Evolutionary conservation across 345 rosid species (phyloP), one percentile per base, ranked within the genome.

Genomic region (Heritiera fomes): DNA sequence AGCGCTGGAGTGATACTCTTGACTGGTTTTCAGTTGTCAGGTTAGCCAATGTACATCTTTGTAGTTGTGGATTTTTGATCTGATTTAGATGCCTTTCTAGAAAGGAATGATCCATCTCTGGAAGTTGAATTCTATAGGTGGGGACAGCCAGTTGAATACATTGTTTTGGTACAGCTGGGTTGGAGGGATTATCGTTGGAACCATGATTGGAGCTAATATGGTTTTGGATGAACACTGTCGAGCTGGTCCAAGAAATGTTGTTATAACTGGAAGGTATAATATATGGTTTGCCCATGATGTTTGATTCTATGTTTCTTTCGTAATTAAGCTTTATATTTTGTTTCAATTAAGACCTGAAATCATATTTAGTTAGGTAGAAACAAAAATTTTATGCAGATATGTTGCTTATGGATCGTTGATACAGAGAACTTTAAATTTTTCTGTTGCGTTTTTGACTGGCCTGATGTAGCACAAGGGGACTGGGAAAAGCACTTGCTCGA

Each of bases 121-220:
- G 40, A 41, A 72, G 72, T 75, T 88, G 67, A 71, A 70, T 80
- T 79, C 30, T 77, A 10, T 86, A 93, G 98, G 97, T 75, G 99
- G 99, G 73, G 98, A 93, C 72, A 71, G 87, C 80, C 92, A 94
- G 83, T 88, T 95, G 94, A 86, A 93, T 81, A 80, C 85, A 50
- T 84, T 95, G 85, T 85, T 91, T 83, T 95, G 99, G 97, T 93
- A 88, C 87, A 95, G 99, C 85, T 95, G 99, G 99, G 91, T 95
- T 78, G 99, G 99, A 77, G 97, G 99, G 49, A 75, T 93, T 80
- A 91, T 93, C 78, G 92, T 95, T 71, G 98, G 98, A 79, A 92
- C 99, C 0, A 93, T 95, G 98, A 89, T 87, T 53, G 99, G 99
- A 34, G 85, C 98, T 72, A 95, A 95, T 82, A 87, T 89, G 91